These are phyloP conservation scores for Xylaria sp. DNA, from an alignment of 2,329 filamentous ascomycete genomes.

Conservation along the genomic window DNA sequence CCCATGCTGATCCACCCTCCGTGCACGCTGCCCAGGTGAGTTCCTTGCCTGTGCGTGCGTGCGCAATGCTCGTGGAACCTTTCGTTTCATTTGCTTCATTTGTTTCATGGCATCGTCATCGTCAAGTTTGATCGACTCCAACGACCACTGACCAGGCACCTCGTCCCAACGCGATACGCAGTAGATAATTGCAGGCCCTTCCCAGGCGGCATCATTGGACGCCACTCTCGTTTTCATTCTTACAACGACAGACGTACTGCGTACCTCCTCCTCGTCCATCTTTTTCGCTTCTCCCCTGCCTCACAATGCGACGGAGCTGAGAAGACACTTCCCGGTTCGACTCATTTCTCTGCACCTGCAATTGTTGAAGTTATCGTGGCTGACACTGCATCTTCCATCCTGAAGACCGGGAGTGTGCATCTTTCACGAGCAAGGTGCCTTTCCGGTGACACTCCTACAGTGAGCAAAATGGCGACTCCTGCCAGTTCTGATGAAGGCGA, in stretches of 20 bases:
- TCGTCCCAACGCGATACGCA: background rate
- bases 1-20: too few species aligned
- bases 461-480: conserved; percentile 40
- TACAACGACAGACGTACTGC: background rate
- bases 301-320: conserved; percentile 35
- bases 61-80: conserved; percentile 1
- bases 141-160: background rate
- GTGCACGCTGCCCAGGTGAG: conserved; percentile 8
- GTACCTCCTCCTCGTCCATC: too few species aligned
- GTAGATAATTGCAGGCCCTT: background rate
- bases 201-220: background rate
- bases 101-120: background rate
- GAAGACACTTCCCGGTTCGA: conserved; percentile 40
- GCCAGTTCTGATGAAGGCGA: conserved; percentile 84
- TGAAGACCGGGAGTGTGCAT: conserved; percentile 32
- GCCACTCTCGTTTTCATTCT: conserved; percentile 2
- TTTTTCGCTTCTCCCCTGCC: conserved; percentile 16
- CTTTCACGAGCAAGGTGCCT: too few species aligned
- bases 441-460: conserved; percentile 30
- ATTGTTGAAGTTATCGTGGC: conserved; percentile 28
- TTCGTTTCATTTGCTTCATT: too few species aligned
- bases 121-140: background rate
- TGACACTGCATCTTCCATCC: conserved; percentile 32
- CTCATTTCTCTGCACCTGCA: conserved; percentile 38
- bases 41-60: conserved; percentile 13